These are phyloP conservation scores for Nothophoma quercina DNA, from an alignment of 2,329 filamentous ascomycete genomes.

Conservation along the genomic window DNA sequence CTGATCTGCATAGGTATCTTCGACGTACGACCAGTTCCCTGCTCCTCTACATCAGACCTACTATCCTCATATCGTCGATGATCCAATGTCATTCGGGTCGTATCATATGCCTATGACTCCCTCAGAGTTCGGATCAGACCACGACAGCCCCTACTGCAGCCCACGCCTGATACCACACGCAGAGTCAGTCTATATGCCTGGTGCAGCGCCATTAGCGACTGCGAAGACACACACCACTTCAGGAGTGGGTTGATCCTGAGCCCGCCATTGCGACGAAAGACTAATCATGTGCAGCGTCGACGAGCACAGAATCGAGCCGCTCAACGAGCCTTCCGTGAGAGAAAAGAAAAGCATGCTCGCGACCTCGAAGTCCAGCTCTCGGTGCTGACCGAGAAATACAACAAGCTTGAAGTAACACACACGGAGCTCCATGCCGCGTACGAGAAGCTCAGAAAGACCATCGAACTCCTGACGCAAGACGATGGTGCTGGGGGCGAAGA, in stretches of 20 bases:
- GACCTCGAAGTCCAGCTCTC: constrained; percentile 67
- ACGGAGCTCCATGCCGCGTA: constrained; percentile 49
- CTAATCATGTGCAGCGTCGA: constrained; percentile 55
- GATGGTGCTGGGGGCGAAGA: constrained; percentile 43
- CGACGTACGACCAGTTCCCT: constrained; percentile 48
- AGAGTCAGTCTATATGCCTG: constrained; percentile 33
- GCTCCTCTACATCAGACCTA: constrained; percentile 41
- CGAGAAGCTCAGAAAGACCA: constrained; percentile 51
- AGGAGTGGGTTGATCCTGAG: constrained; percentile 38
- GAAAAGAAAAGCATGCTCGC: constrained; percentile 70
- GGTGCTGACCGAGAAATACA: constrained; percentile 63
- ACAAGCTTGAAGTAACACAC: constrained; percentile 63
- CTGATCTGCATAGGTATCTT: constrained; percentile 39
- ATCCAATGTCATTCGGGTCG: constrained; percentile 40
- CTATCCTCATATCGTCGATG: constrained; percentile 45
- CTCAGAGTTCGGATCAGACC: constrained; percentile 50
- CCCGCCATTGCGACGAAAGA: too few relatives aligned
- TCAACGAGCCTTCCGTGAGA: constrained; percentile 67
- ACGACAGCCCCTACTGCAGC: constrained; percentile 50
- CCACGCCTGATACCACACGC: constrained; percentile 39
- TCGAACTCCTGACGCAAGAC: constrained; percentile 48
- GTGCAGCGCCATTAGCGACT: constrained; percentile 25
- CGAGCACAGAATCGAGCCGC: constrained; percentile 68
- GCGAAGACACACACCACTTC: constrained; percentile 50
- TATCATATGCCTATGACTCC: constrained; percentile 51